Evolutionary conservation across 2,329 filamentous ascomycete genomes (phyloP), one percentile per base, ranked within the genome.

Genomic region (Pyrenophora graminea): DNA sequence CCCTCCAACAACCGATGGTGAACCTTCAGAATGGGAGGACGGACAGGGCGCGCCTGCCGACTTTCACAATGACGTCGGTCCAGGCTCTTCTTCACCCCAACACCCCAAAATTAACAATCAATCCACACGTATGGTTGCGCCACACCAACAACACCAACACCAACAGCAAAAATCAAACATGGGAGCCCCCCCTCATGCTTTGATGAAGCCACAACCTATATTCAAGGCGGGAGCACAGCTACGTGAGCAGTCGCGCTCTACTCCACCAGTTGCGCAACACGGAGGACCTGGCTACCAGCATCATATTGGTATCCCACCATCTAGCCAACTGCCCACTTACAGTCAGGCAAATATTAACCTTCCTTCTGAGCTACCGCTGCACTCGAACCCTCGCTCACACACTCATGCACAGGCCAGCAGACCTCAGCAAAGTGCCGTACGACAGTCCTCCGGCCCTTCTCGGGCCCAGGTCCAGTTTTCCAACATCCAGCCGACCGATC

Each of bases 1-100:
- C 44, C 71, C 72, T 15, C 62, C 64, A 23, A 74, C 72, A 2
- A 73, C 71, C 8, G 68, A 71, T 30, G 72, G 72, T 4, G 48
- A 61, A 27, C 48, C 61, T 40, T 61, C 59, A 27, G 56, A 60
- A 36, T 41, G 44, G 55, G 45, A 33, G 39, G 49, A 48, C 41
- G 50, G 43, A 3, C 56, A 58, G 33, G 53, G 56, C 15, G 42
- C 21, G 37, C 39, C 31, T 23, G 48, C 49, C 21, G 45, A 65
- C 23, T 52, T 53, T 13, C 8, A 39, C 6, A 25, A 50, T 9
- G 40, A 51, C 23, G 37, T 41, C 4, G 48, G 19, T 19, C 37
- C 30, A 3, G 33, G 33, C 9, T 59, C 56, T 23, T 53, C 55
- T 2, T 55, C 56, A 12, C 55, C 55, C 21, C 47, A 55, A 37